These are phyloP conservation scores for Cryptococcus floricola DNA, from an alignment of 1,284 basidiomycete species.

Conservation along the genomic window DNA sequence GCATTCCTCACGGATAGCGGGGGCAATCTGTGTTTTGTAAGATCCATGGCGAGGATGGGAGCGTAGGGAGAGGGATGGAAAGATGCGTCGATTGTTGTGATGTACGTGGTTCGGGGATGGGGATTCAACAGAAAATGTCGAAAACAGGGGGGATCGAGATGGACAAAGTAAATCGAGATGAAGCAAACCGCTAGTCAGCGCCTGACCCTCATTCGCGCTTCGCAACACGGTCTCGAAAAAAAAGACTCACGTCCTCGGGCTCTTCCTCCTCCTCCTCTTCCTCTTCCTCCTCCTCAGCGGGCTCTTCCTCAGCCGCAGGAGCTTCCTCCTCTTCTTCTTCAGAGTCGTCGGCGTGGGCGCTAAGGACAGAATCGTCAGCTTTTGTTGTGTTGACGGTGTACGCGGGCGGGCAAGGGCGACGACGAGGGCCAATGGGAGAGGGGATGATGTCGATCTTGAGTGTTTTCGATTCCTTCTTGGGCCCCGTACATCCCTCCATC, in stretches of 20 bases:
- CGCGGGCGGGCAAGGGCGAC: not conserved
- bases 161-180: not conserved
- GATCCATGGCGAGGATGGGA: not conserved
- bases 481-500: not conserved
- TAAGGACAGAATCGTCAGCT: constrained; percentile 10
- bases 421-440: not conserved
- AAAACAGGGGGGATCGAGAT: not conserved
- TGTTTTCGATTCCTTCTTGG: not conserved
- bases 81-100: not conserved
- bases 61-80: not conserved
- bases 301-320: constrained; percentile 50
- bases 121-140: not conserved
- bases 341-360: constrained; percentile 48
- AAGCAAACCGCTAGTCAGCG: not conserved
- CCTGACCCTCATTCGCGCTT: too few species aligned
- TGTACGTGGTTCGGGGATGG: not conserved
- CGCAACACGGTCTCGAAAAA: not conserved
- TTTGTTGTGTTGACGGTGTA: not conserved
- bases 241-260: constrained; percentile 69
- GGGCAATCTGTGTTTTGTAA: constrained; percentile 55
- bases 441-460: not conserved
- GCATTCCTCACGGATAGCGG: constrained; percentile 70
- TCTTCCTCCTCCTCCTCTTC: constrained; percentile 61
- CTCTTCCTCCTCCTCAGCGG: constrained; percentile 47
- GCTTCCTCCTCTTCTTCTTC: constrained; percentile 42